Percentiles rank a stretch among this genome's conserved stretches.
These are phyloP conservation scores for Salix arbutifolia DNA, from an alignment of 345 rosid species.

Conservation along the genomic window DNA sequence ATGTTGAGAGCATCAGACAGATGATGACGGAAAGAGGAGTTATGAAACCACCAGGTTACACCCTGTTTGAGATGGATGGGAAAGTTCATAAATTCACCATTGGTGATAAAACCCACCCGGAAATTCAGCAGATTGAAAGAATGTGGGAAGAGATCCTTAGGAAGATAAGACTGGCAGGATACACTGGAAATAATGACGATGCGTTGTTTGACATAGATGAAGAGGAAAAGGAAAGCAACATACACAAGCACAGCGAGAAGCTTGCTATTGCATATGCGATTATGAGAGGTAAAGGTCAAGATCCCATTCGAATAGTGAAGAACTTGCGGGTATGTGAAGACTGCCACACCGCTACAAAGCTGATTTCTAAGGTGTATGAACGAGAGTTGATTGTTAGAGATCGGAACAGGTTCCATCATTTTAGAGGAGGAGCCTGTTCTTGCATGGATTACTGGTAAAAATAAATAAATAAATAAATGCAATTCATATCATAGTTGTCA, in stretches of 20 bases:
- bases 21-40: conserved; percentile 66
- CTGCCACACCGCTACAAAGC: conserved; percentile 66
- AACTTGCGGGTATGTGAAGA: conserved; percentile 75
- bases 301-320: conserved; percentile 55
- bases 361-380: conserved; percentile 50
- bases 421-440: conserved; percentile 62
- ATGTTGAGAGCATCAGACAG: conserved; percentile 41
- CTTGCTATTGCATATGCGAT: conserved; percentile 67
- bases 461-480: background rate
- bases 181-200: conserved; percentile 46
- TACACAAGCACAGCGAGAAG: conserved; percentile 71
- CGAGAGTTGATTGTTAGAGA: conserved; percentile 73
- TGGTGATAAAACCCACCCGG: conserved; percentile 57
- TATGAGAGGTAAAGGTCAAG: conserved; percentile 35
- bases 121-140: conserved; percentile 48
- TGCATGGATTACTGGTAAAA: conserved; percentile 70
- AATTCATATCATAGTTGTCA: background rate
- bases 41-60: conserved; percentile 50
- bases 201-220: conserved; percentile 67
- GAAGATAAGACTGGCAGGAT: conserved; percentile 53
- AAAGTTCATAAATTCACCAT: conserved; percentile 51
- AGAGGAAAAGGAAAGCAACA: conserved; percentile 59
- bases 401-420: conserved; percentile 72
- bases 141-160: conserved; percentile 58
- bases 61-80: conserved; percentile 56